These are phyloP conservation scores for Kandelia obovata DNA, from an alignment of 345 rosid species.

Conservation along the genomic window DNA sequence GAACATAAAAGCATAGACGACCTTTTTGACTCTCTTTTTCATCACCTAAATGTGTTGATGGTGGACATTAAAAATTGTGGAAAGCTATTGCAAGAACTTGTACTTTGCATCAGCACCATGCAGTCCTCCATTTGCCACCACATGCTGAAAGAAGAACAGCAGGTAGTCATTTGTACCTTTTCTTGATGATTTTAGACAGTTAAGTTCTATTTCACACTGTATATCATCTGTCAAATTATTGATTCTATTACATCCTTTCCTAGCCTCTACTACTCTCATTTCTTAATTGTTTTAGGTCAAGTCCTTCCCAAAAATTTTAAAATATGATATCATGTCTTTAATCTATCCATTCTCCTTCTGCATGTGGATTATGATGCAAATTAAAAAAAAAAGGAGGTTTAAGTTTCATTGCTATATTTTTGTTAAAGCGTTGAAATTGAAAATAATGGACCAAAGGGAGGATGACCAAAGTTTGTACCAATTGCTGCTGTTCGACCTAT, in stretches of 20 bases:
- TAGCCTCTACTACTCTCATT: too few relatives aligned
- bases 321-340: neutral
- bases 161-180: constrained; percentile 35
- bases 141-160: constrained; percentile 79
- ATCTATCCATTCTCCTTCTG: neutral
- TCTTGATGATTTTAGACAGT: neutral
- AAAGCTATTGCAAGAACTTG: constrained; percentile 45
- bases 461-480: neutral
- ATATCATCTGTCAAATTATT: neutral
- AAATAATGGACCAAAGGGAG: too few relatives aligned
- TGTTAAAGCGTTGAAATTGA: neutral
- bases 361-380: neutral
- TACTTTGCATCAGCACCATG: constrained; percentile 42
- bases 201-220: neutral
- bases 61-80: constrained; percentile 26
- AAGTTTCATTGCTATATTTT: neutral
- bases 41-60: constrained; percentile 36
- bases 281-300: neutral
- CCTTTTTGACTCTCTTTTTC: constrained; percentile 41
- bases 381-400: neutral
- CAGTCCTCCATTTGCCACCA: constrained; percentile 58
- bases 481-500: neutral
- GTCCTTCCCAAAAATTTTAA: neutral
- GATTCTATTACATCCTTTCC: neutral
- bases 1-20: constrained; percentile 60